These are phyloP conservation scores for Paecilomyces sp. DNA, from an alignment of 2,329 filamentous ascomycete genomes.

Conservation along the genomic window DNA sequence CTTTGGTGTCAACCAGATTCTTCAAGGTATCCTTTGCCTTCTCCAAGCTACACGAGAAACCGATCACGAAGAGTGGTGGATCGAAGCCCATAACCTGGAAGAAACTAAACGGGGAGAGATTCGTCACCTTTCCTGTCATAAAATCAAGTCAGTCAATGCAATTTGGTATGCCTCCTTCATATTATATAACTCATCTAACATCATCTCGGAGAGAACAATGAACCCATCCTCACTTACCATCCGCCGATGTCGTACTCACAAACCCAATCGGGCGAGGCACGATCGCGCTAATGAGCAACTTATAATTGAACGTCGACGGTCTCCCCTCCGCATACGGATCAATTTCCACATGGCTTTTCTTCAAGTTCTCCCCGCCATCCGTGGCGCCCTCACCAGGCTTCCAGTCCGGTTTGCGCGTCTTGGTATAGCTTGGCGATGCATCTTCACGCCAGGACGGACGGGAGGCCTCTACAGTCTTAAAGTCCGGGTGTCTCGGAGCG, in stretches of 20 bases:
- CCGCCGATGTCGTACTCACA: slow-evolving; percentile 44
- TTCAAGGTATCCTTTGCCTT: slow-evolving; percentile 67
- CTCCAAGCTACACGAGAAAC: slow-evolving; percentile 46
- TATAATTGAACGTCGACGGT: slow-evolving; percentile 67
- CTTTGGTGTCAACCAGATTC: slow-evolving; percentile 60
- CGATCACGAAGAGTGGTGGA: slow-evolving; percentile 66
- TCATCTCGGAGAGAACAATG: not conserved
- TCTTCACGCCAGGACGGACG: slow-evolving; percentile 22
- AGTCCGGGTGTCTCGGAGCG: slow-evolving; percentile 5
- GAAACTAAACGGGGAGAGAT: slow-evolving; percentile 77
- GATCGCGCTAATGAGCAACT: slow-evolving; percentile 71
- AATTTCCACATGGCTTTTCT: slow-evolving; percentile 60
- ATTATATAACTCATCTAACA: not conserved
- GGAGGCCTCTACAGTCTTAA: slow-evolving; percentile 22
- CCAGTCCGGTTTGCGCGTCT: slow-evolving; percentile 25
- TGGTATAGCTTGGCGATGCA: slow-evolving; percentile 17
- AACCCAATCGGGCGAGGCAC: slow-evolving; percentile 69
- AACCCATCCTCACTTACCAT: slow-evolving; percentile 38
- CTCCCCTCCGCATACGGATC: slow-evolving; percentile 66
- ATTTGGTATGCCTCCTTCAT: not conserved
- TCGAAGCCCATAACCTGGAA: slow-evolving; percentile 73
- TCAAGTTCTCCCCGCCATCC: slow-evolving; percentile 32
- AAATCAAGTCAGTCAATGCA: not conserved
- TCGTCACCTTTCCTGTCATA: slow-evolving; percentile 48
- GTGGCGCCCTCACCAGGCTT: slow-evolving; percentile 24